phyloP scores from a whole-genome alignment of 73 alveolate species.

The Tetrahymena elliotti region DNA sequence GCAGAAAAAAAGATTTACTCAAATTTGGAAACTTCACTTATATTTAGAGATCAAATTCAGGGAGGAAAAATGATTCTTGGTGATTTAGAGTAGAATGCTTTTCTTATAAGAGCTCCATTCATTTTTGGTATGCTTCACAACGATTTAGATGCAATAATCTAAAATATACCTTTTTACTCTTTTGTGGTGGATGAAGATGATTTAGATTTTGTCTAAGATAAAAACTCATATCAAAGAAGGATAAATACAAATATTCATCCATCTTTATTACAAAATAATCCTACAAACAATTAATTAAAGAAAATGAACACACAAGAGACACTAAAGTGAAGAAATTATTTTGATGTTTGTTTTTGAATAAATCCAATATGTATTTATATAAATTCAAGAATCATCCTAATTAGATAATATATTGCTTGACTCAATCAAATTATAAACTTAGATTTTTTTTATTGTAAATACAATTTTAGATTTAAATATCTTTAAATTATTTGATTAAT shows the following conservation, averaged over 20 bases:
- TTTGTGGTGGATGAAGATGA: background rate
- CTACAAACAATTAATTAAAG: background rate
- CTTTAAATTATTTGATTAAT: too few species aligned
- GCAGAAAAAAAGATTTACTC: background rate
- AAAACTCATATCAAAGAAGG: background rate
- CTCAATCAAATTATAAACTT: too few species aligned
- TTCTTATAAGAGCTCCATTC: background rate
- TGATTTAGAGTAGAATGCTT: background rate
- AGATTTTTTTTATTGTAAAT: too few species aligned
- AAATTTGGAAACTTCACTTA: background rate
- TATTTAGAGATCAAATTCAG: background rate
- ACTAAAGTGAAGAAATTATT: background rate
- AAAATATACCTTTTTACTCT: background rate
- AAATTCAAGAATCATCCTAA: too few species aligned
- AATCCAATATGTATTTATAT: background rate
- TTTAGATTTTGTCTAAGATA: background rate
- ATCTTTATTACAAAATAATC: background rate
- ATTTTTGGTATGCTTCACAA: background rate
- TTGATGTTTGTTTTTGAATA: background rate
- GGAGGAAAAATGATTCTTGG: background rate
- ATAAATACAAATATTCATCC: background rate
- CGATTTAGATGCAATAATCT: background rate
- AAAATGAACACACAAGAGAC: background rate
- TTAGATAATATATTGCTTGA: too few species aligned
- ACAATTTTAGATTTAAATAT: too few species aligned